Base-by-base conservation (phyloP, 495 filamentous ascomycete species). In the Penicillium bialowiezense region DNA sequence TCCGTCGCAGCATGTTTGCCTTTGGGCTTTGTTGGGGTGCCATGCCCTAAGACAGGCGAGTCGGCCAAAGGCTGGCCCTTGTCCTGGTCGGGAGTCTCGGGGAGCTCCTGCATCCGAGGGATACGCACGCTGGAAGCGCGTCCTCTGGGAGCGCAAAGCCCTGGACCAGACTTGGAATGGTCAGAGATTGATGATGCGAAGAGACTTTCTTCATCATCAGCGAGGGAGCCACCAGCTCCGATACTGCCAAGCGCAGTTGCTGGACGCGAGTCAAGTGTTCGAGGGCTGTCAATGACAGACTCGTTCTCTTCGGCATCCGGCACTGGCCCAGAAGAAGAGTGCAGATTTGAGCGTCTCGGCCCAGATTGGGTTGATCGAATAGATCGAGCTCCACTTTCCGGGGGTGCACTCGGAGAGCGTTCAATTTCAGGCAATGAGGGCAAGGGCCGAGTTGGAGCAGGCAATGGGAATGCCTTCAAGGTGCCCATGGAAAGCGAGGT, bases 391-490 rank as follows among this genome's bases (percentile, higher is more conserved):
- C 46, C 50, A 18, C 43, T 38, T 21, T 50, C 50, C n/a, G 36
- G 57, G 33, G 17, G 26, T 19, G 41, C 23, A 14, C 32, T 46
- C 7, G 33, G 24, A 9, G 40, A 29, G 15, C 50, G 29, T 3
- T 29, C 44, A 13, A 46, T 26, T 28, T 63, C 52, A 0, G 70
- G 70, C 8, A 71, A 51, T 6, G 59, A 63, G 44, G 70, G 70
- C 5, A 74, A 33, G 9, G 70, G 67, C 19, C 48, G 60, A 15
- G 59, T 69, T 7, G 70, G 70, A 36, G 69, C 69, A 7, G 70
- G 70, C 3, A 72, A 59, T 44, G 70, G 70, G 28, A 73, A 74
- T 14, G 67, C 64, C 26, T 69, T 50, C 14, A 74, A 59, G 0
- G 68, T 56, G 18, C 60, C 59, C 52, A 67, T 51, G 0, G 65